These are phyloP conservation scores for Calophaca sinica DNA, from an alignment of 306 rosid species.

Conservation along the genomic window DNA sequence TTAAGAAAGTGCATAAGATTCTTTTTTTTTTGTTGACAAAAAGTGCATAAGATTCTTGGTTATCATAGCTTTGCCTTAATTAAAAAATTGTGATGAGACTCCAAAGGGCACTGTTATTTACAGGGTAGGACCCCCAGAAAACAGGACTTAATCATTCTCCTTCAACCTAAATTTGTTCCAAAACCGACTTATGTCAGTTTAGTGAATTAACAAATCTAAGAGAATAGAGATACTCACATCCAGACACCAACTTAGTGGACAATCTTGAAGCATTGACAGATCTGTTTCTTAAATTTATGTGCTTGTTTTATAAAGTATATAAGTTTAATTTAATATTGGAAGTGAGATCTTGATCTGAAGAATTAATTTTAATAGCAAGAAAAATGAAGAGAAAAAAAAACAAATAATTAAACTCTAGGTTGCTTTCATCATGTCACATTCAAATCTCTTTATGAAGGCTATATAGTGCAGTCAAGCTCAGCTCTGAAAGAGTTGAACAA, in stretches of 20 bases:
- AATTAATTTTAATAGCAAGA: background rate
- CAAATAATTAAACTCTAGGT: background rate
- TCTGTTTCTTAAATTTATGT: slow-evolving; percentile 38
- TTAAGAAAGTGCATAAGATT: slow-evolving; percentile 32
- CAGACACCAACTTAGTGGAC: slow-evolving; percentile 37
- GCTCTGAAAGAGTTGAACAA: slow-evolving; percentile 19
- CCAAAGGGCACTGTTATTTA: slow-evolving; percentile 32
- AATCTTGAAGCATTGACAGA: slow-evolving; percentile 39
- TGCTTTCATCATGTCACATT: slow-evolving; percentile 39
- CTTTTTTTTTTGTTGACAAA: background rate
- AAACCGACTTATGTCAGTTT: background rate
- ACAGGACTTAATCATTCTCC: slow-evolving; percentile 24
- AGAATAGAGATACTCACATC: slow-evolving; percentile 18
- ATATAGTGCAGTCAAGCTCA: slow-evolving; percentile 48
- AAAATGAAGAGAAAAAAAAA: background rate
- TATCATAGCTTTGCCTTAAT: background rate
- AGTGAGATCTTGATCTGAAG: slow-evolving; percentile 53
- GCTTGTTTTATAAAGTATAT: slow-evolving; percentile 13
- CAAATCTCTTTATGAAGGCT: slow-evolving; percentile 5
- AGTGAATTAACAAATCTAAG: background rate
- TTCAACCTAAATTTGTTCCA: slow-evolving; percentile 36
- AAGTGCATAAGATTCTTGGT: slow-evolving; percentile 24
- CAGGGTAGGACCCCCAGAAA: slow-evolving; percentile 21
- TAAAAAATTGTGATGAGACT: slow-evolving; percentile 20
- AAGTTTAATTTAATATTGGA: slow-evolving; percentile 25